phyloP scores from a whole-genome alignment of 441 rosid genomes.

The Brassica balearica region DNA sequence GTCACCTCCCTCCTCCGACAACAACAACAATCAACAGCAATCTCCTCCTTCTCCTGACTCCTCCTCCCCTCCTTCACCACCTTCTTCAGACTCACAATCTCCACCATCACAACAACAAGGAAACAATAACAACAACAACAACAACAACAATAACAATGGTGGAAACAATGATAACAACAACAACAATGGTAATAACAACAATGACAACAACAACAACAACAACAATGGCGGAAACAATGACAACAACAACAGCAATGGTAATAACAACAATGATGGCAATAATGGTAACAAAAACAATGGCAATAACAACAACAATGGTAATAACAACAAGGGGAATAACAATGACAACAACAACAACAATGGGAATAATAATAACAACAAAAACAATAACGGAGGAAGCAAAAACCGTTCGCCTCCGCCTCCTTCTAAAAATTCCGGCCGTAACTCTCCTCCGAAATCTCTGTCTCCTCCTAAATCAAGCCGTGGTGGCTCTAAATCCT shows the following conservation, averaged over 20 bases:
- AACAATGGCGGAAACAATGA: background rate
- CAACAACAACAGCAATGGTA: constrained; percentile 5
- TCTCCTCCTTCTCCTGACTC: constrained; percentile 46
- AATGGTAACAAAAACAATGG: constrained; percentile 8
- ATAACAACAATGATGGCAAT: constrained; percentile 3
- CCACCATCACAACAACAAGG: constrained; percentile 35
- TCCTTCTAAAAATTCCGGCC: constrained; percentile 39
- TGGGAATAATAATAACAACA: background rate
- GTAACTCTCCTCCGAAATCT: constrained; percentile 40
- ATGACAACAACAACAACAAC: background rate
- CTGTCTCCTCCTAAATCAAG: constrained; percentile 44
- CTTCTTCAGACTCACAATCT: constrained; percentile 38
- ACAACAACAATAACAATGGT: constrained; percentile 6
- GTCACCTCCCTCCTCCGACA: constrained; percentile 25
- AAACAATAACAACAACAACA: constrained; percentile 25
- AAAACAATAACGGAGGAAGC: constrained; percentile 27
- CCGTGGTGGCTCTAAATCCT: constrained; percentile 31
- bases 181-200: background rate
- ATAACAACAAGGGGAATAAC: background rate
- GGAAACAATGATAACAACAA: constrained; percentile 15
- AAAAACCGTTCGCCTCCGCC: constrained; percentile 41
- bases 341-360: background rate
- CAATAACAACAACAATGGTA: background rate
- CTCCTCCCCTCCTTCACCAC: constrained; percentile 44
- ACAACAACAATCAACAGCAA: constrained; percentile 29